These are phyloP conservation scores for Cyberlindnera nakhonratchasimensis DNA, from an alignment of 805 yeast species.

Conservation along the genomic window DNA sequence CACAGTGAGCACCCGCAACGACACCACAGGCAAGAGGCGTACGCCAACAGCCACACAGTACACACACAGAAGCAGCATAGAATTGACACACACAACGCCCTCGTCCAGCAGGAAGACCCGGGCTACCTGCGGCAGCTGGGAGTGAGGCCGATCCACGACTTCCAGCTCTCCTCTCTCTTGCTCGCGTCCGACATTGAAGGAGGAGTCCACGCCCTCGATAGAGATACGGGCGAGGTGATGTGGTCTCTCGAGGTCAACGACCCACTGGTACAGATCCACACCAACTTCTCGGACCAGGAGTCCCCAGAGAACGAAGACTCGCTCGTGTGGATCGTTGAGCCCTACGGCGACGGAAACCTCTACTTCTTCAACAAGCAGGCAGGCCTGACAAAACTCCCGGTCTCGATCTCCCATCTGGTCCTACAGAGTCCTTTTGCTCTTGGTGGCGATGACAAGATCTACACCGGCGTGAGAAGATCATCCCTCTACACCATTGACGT, in stretches of 20 bases:
- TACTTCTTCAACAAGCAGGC: conserved; percentile 70
- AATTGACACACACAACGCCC: not conserved
- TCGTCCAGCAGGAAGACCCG: conserved; percentile 5
- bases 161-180: conserved; percentile 67
- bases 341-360: conserved; percentile 77
- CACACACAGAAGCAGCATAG: conserved; percentile 2
- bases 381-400: conserved; percentile 81
- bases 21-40: conserved; percentile 1
- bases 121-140: conserved; percentile 8
- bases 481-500: conserved; percentile 73
- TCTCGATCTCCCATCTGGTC: conserved; percentile 73
- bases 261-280: conserved; percentile 50
- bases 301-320: conserved; percentile 27
- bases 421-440: conserved; percentile 82
- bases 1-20: not conserved
- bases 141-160: conserved; percentile 52
- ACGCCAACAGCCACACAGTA: not conserved
- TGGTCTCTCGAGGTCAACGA: conserved; percentile 74
- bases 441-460: conserved; percentile 67
- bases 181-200: conserved; percentile 85
- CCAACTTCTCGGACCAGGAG: conserved; percentile 19
- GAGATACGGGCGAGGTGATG: conserved; percentile 67
- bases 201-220: conserved; percentile 71
- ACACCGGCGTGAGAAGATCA: conserved; percentile 80
- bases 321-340: conserved; percentile 85